Conservation (phyloP, 176 grass and related monocot species). For the Pontederia paniculata region DNA sequence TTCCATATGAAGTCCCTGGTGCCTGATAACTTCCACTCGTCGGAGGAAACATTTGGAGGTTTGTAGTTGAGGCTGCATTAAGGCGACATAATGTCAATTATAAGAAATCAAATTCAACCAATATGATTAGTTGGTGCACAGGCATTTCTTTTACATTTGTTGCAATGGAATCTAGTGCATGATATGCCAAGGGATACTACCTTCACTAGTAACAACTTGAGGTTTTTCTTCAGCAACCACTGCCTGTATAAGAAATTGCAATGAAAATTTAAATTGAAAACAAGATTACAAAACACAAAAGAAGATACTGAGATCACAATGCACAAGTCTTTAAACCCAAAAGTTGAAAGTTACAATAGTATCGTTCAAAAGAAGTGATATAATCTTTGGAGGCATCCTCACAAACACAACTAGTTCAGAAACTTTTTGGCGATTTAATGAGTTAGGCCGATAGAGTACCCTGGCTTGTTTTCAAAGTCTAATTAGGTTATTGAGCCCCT, state of each 20-base stretch:
- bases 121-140: not conserved
- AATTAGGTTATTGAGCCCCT: too few relatives aligned
- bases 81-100: conserved; percentile 12
- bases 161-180: not conserved
- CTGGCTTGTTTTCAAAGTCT: too few relatives aligned
- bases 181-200: conserved; percentile 11
- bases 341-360: too few relatives aligned
- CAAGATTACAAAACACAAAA: not conserved
- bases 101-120: too few relatives aligned
- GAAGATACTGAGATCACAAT: not conserved
- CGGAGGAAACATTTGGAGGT: conserved; percentile 60
- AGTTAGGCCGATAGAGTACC: too few relatives aligned
- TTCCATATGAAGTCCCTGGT: conserved; percentile 37
- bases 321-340: not conserved
- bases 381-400: too few relatives aligned
- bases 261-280: not conserved
- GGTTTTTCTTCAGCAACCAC: conserved; percentile 49
- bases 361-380: too few relatives aligned
- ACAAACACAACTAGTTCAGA: too few relatives aligned
- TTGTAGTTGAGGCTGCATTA: conserved; percentile 47
- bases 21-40: conserved; percentile 39
- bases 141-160: not conserved
- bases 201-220: conserved; percentile 20
- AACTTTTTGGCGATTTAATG: too few relatives aligned
- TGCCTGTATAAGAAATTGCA: conserved; percentile 34